Base-by-base conservation (phyloP, 2,329 filamentous ascomycete species). In the Fusarium ambrosium region DNA sequence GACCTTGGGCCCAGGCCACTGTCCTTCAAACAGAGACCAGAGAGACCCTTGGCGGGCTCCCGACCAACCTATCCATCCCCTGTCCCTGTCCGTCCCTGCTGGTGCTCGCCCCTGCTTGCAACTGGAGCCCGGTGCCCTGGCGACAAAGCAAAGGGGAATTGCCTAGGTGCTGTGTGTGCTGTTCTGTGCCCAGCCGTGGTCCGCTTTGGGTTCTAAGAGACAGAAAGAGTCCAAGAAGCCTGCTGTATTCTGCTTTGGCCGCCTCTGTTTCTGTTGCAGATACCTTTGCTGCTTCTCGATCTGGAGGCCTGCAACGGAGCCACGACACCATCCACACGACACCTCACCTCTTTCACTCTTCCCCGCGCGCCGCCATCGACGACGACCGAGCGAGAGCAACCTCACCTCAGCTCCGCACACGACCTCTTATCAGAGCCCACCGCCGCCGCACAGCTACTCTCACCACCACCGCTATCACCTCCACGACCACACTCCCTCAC, bases 131-230 rank as follows among this genome's bases (percentile, higher is more conserved):
- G 60, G 72, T 69, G 72, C 70, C 74, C 73, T 76, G 73, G 65
- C 70, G 74, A 77, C 74, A 78, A 78, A 78, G 76, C 68, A 66
- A 75, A 75, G 68, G 45, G 66, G 64, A 59, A 61, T 72, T 70
- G 70, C 61, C 66, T 39, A 39, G 55, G 18, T 48, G 43, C 24
- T 10, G 41, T 62, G 41, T 62, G 45, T 68, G 61, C 69, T 64
- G 45, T 53, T 62, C 68, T 69, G 32, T 63, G 64, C 62, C 68
- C 56, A 70, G 69, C 67, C 66, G 74, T 66, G 61, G 65, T 69
- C 68, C 62, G 58, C 56, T 61, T 45, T 51, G 32, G 56, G 43
- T 66, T 60, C 43, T 55, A 27, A 66, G 48, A 34, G 58, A 68
- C 20, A 37, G 34, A 22, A 64, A 24, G 32, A 24, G 53, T 34